These are phyloP conservation scores for Teunomyces stri DNA, from an alignment of 805 yeast genomes.

Conservation along the genomic window DNA sequence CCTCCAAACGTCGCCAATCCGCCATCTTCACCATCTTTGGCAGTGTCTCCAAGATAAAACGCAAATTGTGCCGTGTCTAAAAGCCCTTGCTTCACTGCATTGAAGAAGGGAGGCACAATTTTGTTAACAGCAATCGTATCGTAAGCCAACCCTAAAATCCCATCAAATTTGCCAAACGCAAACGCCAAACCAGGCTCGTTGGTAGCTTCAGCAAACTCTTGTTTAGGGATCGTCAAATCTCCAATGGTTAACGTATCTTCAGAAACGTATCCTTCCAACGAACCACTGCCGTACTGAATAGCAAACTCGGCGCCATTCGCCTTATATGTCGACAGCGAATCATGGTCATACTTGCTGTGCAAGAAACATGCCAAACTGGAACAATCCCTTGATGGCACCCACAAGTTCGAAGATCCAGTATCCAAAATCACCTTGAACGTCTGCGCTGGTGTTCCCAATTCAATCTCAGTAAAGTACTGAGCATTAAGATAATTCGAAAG, in stretches of 20 bases:
- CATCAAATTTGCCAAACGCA: conserved; percentile 98
- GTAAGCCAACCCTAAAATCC: conserved; percentile 93
- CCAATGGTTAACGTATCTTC: conserved; percentile 82
- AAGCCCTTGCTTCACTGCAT: conserved; percentile 77
- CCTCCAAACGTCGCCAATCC: conserved; percentile 98
- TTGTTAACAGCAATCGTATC: conserved; percentile 85
- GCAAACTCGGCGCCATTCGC: conserved; percentile 83
- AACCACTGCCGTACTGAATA: conserved; percentile 90
- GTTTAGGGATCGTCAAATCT: conserved; percentile 78
- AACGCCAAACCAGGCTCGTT: conserved; percentile 96
- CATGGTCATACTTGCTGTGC: conserved; percentile 88
- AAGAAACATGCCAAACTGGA: conserved; percentile 92
- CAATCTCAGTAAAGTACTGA: conserved; percentile 90
- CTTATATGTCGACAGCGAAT: conserved; percentile 76
- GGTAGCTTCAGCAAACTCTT: conserved; percentile 96
- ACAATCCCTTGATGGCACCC: conserved; percentile 93
- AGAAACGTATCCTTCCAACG: conserved; percentile 88
- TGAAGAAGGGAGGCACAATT: conserved; percentile 91
- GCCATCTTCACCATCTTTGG: conserved; percentile 65
- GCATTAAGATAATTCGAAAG: conserved; percentile 93
- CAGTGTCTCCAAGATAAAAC: conserved; percentile 82
- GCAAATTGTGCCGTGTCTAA: conserved; percentile 85
- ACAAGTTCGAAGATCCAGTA: conserved; percentile 94
- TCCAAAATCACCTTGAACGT: conserved; percentile 90
- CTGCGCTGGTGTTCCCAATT: conserved; percentile 92